Evolutionary conservation across 148 eudicot species (phyloP), one percentile per base, ranked within the genome.

Genomic region (Bassia scoparia): DNA sequence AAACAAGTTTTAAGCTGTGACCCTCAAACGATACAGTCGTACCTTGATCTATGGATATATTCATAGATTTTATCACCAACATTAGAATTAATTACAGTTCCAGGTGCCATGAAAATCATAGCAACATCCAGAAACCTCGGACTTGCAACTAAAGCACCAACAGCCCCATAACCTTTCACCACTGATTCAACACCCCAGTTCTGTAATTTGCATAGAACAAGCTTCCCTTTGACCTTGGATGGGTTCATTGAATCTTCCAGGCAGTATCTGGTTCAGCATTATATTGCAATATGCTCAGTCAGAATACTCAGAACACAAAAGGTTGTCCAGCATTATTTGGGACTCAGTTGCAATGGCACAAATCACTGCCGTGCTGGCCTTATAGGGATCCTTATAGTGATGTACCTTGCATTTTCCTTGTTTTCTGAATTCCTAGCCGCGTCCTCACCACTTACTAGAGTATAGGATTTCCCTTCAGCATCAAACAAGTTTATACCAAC

Each of bases 41-140:
- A 87, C 96, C 86, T 90, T 67, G 96, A 78, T 63, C 90, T 84
- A 58, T 83, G 81, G 4, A 89, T 86, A 50, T 89, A 87, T 46
- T 81, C 46, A 33, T 53, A 65, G 41, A 93, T 76, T 52, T 55
- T 77, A 43, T 87, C 83, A 31, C 88, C 90, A 38, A 69, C 59
- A 18, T 82, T 68, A 12, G 72, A 10, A 66, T 86, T 83, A 14
- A 93, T 88, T 71, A 80, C 74, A 6, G 98, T 90, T 67, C 86
- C 83, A 0, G 98, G 96, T 15, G 96, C 92, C 97, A 90, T 87
- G 77, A 70, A 93, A 53, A 93, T 86, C 80, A 78, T 82, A 62
- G 97, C 84, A 31, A 80, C 53, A 76, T 93, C 98, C 23, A 89
- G 85, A 75, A 43, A 87, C 48, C 18, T 1, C 4, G 84, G 81